Evolutionary conservation across 1,284 basidiomycete genomes (phyloP).

Genomic region (Rhodotorula sp.): DNA sequence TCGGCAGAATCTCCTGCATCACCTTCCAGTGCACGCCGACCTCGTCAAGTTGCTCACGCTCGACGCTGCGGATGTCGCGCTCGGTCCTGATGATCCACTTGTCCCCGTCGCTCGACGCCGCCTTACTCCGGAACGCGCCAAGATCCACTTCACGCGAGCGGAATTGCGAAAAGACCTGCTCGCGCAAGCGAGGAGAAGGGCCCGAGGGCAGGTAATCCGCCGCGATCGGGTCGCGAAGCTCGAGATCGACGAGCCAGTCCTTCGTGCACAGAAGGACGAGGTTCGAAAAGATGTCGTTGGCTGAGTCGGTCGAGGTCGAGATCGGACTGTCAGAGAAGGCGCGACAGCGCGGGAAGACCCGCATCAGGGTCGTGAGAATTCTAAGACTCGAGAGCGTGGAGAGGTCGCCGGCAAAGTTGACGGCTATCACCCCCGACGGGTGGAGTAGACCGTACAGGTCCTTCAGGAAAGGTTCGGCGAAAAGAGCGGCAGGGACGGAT

Average conservation of each 20-base stretch:
- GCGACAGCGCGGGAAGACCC: slow-evolving; percentile 69
- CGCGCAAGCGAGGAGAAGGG: slow-evolving; percentile 18
- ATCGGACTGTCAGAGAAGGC: slow-evolving; percentile 66
- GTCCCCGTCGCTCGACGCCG: slow-evolving; percentile 4
- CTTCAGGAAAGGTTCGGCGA: slow-evolving; percentile 75
- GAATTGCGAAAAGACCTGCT: slow-evolving; percentile 25
- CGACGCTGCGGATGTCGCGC: slow-evolving; percentile 10
- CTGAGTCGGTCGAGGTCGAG: not conserved
- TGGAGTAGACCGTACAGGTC: slow-evolving; percentile 64
- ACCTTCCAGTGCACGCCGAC: slow-evolving; percentile 36
- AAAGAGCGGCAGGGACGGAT: slow-evolving; percentile 74
- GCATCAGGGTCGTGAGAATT: slow-evolving; percentile 65
- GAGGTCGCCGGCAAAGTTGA: slow-evolving; percentile 71
- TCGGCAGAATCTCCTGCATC: slow-evolving; percentile 36
- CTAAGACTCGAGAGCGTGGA: slow-evolving; percentile 63
- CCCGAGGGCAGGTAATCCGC: slow-evolving; percentile 13
- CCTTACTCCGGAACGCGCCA: not conserved
- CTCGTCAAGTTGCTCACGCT: slow-evolving; percentile 14
- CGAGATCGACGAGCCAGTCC: slow-evolving; percentile 7
- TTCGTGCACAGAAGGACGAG: slow-evolving; percentile 36
- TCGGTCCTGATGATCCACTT: slow-evolving; percentile 8
- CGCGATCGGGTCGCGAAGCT: slow-evolving; percentile 9
- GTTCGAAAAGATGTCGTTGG: slow-evolving; percentile 22
- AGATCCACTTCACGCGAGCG: slow-evolving; percentile 29
- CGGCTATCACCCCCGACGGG: slow-evolving; percentile 70